phyloP scores from a whole-genome alignment of 306 rosid species.

The Fragaria iinumae region DNA sequence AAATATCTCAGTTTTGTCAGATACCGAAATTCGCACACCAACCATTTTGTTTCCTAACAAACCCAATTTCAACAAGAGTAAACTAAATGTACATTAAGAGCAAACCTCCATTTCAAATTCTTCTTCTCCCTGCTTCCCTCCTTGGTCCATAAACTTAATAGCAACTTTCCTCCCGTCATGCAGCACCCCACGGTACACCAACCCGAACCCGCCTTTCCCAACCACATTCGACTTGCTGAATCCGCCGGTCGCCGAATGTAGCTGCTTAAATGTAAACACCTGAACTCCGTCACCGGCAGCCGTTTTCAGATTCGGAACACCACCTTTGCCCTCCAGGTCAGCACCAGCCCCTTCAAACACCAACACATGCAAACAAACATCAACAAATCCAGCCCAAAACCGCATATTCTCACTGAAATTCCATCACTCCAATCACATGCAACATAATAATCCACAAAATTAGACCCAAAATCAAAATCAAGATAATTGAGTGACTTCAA shows the following conservation, averaged over 20 bases:
- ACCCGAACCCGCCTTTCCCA: constrained; percentile 88
- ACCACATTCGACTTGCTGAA: constrained; percentile 89
- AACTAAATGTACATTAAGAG: constrained; percentile 13
- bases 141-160: constrained; percentile 83
- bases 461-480: neutral
- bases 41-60: neutral
- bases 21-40: neutral
- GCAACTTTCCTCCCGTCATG: constrained; percentile 82
- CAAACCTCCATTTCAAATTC: constrained; percentile 89
- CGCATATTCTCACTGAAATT: neutral
- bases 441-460: neutral
- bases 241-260: constrained; percentile 83
- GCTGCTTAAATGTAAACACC: constrained; percentile 87
- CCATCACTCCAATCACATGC: neutral
- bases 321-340: constrained; percentile 44
- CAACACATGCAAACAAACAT: constrained; percentile 14
- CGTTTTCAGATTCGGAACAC: constrained; percentile 54
- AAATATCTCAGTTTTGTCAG: neutral
- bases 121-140: constrained; percentile 91
- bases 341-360: constrained; percentile 40
- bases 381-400: constrained; percentile 9
- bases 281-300: constrained; percentile 63
- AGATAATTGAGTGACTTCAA: no score
- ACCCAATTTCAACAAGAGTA: constrained; percentile 9
- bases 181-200: constrained; percentile 84